A percentile compares a stretch with the other conserved stretches of the same genome.
Conservation (phyloP, 495 filamentous ascomycete species). For the Aspergillus coremiiformis region DNA sequence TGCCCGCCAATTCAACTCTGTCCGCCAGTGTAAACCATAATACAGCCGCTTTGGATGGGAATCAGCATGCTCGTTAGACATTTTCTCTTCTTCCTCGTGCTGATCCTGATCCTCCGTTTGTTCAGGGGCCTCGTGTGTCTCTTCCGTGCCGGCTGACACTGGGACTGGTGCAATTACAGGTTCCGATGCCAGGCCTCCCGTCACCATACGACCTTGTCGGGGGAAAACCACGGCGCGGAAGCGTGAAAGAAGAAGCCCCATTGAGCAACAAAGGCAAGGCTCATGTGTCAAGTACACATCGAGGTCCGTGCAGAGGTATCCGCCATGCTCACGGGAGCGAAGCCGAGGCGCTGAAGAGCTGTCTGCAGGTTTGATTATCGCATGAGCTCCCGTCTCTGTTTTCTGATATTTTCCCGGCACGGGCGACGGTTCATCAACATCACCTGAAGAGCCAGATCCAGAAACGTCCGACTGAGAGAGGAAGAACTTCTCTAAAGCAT, state of each 20-base stretch:
- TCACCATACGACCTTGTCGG: slow-evolving; percentile 37
- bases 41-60: slow-evolving; percentile 22
- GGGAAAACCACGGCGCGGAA: slow-evolving; percentile 79
- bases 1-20: slow-evolving; percentile 89
- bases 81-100: slow-evolving; percentile 46
- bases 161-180: slow-evolving; percentile 19
- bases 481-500: slow-evolving; percentile 32
- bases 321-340: slow-evolving; percentile 49
- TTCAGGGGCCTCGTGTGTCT: neutral
- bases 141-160: slow-evolving; percentile 2
- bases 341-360: slow-evolving; percentile 18
- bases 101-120: slow-evolving; percentile 13
- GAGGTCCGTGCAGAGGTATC: slow-evolving; percentile 89
- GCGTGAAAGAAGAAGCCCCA: slow-evolving; percentile 88
- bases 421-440: slow-evolving; percentile 2
- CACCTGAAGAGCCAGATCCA: neutral
- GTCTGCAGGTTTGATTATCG: neutral
- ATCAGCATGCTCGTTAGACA: slow-evolving; percentile 23
- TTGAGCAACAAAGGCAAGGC: slow-evolving; percentile 91
- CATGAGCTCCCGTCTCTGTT: slow-evolving; percentile 6
- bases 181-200: slow-evolving; percentile 37
- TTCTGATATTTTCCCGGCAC: slow-evolving; percentile 19
- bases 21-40: slow-evolving; percentile 86
- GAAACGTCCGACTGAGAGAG: slow-evolving; percentile 19
- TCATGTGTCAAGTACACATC: slow-evolving; percentile 92